Percentiles rank a stretch among this genome's conserved stretches.
These are phyloP conservation scores for Rhynchosporium agropyri DNA, from an alignment of 2,329 filamentous ascomycete genomes.

Conservation along the genomic window DNA sequence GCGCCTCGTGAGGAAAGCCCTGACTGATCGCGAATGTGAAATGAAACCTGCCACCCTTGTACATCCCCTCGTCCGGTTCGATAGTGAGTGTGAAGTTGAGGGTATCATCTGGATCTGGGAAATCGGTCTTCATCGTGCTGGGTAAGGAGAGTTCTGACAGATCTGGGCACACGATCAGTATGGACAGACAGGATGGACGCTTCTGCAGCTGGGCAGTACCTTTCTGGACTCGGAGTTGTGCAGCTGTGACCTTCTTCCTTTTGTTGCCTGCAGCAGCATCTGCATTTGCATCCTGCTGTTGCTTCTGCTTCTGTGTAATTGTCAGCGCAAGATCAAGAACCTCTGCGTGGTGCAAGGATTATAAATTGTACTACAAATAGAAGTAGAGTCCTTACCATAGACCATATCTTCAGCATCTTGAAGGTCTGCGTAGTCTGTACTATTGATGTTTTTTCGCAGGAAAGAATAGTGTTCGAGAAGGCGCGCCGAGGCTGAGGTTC, in stretches of 20 bases:
- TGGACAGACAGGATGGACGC: background rate
- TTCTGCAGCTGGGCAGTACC: conserved; percentile 55
- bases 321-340: conserved; percentile 19
- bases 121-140: conserved; percentile 78
- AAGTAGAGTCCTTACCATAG: conserved; percentile 69
- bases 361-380: background rate
- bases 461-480: conserved; percentile 2
- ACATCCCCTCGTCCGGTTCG: conserved; percentile 83
- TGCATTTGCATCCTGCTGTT: conserved; percentile 90
- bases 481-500: conserved; percentile 1
- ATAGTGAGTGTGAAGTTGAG: conserved; percentile 82
- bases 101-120: conserved; percentile 82
- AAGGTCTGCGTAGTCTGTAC: conserved; percentile 19
- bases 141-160: conserved; percentile 79
- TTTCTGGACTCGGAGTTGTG: conserved; percentile 94
- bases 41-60: conserved; percentile 83
- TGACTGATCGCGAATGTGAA: conserved; percentile 93
- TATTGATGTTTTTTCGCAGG: background rate
- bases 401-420: conserved; percentile 99
- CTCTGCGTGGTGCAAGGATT: background rate
- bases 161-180: conserved; percentile 53
- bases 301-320: conserved; percentile 79
- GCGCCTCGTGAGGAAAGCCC: conserved; percentile 95
- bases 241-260: conserved; percentile 99
- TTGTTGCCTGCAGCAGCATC: conserved; percentile 72